These are phyloP conservation scores for Mortierella alpina DNA, from an alignment of 192 early-diverging fungal genomes.

Conservation along the genomic window DNA sequence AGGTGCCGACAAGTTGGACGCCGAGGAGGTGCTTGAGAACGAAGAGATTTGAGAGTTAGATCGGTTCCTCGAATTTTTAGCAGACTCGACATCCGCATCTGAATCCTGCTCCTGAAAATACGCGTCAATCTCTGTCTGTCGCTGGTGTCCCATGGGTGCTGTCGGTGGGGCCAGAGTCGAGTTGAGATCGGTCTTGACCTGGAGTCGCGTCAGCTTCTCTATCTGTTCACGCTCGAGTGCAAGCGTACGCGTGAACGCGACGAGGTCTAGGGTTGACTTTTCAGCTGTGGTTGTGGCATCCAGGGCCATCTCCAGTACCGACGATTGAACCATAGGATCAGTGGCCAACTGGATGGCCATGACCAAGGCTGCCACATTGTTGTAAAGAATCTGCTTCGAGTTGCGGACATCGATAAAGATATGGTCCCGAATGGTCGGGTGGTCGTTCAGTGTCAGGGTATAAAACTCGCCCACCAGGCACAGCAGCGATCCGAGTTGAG, in stretches of 20 bases:
- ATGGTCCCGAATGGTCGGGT: constrained; percentile 44
- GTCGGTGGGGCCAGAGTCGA: constrained; percentile 29
- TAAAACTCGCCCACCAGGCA: constrained; percentile 53
- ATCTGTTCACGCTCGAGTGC: constrained; percentile 62
- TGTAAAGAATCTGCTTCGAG: constrained; percentile 71
- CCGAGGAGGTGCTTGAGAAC: constrained; percentile 31
- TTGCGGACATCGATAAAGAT: constrained; percentile 65
- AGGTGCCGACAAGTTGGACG: constrained; percentile 24
- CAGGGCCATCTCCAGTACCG: constrained; percentile 62
- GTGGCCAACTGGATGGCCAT: constrained; percentile 66
- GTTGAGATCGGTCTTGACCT: constrained; percentile 43
- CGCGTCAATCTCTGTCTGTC: constrained; percentile 30
- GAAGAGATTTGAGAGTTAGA: constrained; percentile 36
- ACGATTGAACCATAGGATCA: constrained; percentile 67
- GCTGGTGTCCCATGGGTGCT: constrained; percentile 3
- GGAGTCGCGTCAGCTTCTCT: constrained; percentile 49
- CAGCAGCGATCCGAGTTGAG: constrained; percentile 39
- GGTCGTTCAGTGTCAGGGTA: constrained; percentile 45
- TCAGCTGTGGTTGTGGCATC: constrained; percentile 63
- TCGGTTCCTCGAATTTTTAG: constrained; percentile 20
- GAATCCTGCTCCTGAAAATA: constrained; percentile 42
- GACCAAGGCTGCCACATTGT: constrained; percentile 70
- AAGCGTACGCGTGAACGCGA: constrained; percentile 62
- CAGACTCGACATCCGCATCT: constrained; percentile 18
- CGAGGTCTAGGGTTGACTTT: constrained; percentile 64